Base-by-base conservation (phyloP, 148 eudicot species). In the Camellia sinensis region DNA sequence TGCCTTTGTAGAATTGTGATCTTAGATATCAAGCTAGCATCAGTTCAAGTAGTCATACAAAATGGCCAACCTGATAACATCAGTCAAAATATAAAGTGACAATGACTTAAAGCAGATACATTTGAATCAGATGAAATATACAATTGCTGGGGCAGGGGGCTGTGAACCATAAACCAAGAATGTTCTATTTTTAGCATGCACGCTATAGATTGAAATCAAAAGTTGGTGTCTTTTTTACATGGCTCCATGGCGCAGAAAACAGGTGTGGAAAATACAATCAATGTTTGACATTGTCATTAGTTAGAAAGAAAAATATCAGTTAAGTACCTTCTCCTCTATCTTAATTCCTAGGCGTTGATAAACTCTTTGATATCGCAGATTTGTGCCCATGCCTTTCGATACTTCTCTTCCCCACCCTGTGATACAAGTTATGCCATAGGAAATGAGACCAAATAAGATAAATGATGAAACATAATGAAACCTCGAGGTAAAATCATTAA, bases 291-390 rank as follows among this genome's bases (percentile, higher is more conserved):
- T n/a, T 7, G 48, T 29, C 71, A 41, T 8, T 61, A 3, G 63
- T 11, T 50, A 57, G 29, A 41, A 57, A 68, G 44, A 21, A 29
- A 29, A 29, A 29, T 29, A 29, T 29, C 29, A 29, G 29, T 29
- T 43, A 14, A 60, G 53, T 92, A 96, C 99, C 93, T 92, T 97
- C 84, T 97, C 99, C 81, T 94, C 97, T 78, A 94, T 78, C 53
- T 79, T 82, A 77, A 97, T 89, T 56, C 92, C 98, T 2, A 97
- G 92, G 37, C 93, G 87, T 73, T 84, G 66, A 84, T 97, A 97
- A 56, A 94, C 94, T 85, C 81, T 97, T 77, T 90, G 87, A 82
- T 84, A 97, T 79, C 97, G 83, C 99, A 97, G 53, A 97, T 97
- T 64, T 90, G 83, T 17, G 89, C 76, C 99, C 99, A 97, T 17